These are phyloP conservation scores for Fusarium newnesense DNA, from an alignment of 2,329 filamentous ascomycete species.

Conservation along the genomic window DNA sequence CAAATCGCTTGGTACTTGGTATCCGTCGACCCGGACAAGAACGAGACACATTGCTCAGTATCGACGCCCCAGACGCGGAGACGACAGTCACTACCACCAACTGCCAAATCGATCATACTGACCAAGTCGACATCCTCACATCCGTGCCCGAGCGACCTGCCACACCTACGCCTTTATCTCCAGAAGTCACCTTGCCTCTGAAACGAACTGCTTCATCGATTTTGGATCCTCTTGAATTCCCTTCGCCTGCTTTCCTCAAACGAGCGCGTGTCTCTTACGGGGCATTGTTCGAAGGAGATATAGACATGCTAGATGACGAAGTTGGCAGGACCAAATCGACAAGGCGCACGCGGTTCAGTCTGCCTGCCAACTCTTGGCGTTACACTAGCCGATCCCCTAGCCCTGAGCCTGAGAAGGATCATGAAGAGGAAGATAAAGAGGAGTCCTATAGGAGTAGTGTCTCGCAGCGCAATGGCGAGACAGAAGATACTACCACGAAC, in stretches of 20 bases:
- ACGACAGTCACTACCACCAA: conserved; percentile 29
- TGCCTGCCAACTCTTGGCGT: conserved; percentile 76
- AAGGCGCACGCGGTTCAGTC: conserved; percentile 76
- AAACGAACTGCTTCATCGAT: conserved; percentile 51
- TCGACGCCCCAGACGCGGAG: conserved; percentile 53
- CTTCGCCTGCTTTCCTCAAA: conserved; percentile 84
- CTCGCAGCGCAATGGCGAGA: conserved; percentile 7
- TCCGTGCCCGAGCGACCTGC: conserved; percentile 25
- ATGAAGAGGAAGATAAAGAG: conserved; percentile 35
- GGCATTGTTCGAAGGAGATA: conserved; percentile 69
- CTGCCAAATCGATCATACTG: conserved; percentile 21
- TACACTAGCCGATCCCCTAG: conserved; percentile 78
- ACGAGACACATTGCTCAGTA: conserved; percentile 60
- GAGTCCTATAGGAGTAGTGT: neutral
- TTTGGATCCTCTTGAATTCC: conserved; percentile 65
- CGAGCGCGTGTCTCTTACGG: conserved; percentile 76
- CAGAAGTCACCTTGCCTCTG: conserved; percentile 37
- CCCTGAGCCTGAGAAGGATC: conserved; percentile 63
- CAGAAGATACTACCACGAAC: conserved; percentile 16
- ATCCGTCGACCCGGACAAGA: conserved; percentile 55
- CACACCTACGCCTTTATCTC: conserved; percentile 30
- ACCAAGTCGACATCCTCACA: conserved; percentile 5
- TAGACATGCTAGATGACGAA: conserved; percentile 78
- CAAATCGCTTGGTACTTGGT: conserved; percentile 59
- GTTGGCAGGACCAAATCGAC: conserved; percentile 49